Percentiles rank a stretch among this genome's conserved stretches.
Conservation (phyloP, 108 stramenopile genomes). For the Cyclotella atomus region DNA sequence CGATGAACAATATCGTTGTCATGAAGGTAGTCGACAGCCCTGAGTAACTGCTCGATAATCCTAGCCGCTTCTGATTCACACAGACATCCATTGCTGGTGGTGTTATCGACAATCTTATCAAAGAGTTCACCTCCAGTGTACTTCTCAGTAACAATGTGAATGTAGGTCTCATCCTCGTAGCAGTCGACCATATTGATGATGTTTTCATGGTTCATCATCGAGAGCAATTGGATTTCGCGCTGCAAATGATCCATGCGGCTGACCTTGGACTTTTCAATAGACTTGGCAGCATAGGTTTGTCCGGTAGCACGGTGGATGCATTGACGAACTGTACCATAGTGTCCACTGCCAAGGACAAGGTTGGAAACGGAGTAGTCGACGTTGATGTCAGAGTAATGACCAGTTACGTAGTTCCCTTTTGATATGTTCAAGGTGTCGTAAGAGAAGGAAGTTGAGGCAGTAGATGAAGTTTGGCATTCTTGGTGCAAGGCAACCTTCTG, state of each 20-base stretch:
- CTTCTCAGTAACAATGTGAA: constrained; percentile 11
- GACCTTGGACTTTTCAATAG: not conserved
- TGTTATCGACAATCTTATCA: constrained; percentile 27
- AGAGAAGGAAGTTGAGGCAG: not conserved
- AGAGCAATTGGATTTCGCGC: constrained; percentile 12
- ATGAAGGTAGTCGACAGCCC: constrained; percentile 60
- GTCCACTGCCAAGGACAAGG: not conserved
- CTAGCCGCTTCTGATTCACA: constrained; percentile 46
- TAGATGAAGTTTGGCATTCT: not conserved
- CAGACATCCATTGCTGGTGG: constrained; percentile 12
- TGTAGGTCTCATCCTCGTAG: constrained; percentile 40
- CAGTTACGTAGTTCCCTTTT: not conserved
- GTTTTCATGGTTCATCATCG: constrained; percentile 20
- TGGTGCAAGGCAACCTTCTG: not conserved
- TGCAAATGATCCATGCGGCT: constrained; percentile 9
- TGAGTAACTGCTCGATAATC: constrained; percentile 46
- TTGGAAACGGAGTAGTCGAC: not conserved
- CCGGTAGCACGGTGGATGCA: not conserved
- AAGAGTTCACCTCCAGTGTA: constrained; percentile 56
- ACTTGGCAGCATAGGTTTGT: not conserved
- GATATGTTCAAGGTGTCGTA: not conserved
- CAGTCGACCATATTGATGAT: constrained; percentile 4
- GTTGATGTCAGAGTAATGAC: not conserved
- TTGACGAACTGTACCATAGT: not conserved
- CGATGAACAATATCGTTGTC: constrained; percentile 57